phyloP scores from a whole-genome alignment of 495 filamentous ascomycete species.

The Penicillium bialowiezense region DNA sequence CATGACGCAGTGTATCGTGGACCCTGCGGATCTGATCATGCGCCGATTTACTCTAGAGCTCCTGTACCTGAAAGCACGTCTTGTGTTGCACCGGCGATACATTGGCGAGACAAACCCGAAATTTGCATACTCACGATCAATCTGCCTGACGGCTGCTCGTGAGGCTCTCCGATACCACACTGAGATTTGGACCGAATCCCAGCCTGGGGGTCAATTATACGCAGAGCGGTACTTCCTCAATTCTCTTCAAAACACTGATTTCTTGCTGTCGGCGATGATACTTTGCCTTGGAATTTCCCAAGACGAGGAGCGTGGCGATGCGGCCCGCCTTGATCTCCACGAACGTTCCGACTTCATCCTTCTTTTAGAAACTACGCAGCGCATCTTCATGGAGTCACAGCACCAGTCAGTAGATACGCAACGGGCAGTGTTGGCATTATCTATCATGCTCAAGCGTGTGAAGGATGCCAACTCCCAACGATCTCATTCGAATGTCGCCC shows the following conservation, averaged over 20 bases:
- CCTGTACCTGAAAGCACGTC: constrained; percentile 76
- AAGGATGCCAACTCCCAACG: constrained; percentile 26
- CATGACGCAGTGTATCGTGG: constrained; percentile 68
- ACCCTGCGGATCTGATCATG: constrained; percentile 76
- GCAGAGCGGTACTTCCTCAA: constrained; percentile 74
- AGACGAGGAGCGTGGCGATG: constrained; percentile 12
- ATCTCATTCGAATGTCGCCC: constrained; percentile 25
- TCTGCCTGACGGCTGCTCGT: constrained; percentile 77
- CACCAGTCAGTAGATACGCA: constrained; percentile 74
- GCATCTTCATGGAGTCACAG: constrained; percentile 67
- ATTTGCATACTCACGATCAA: constrained; percentile 76
- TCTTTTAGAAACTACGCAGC: constrained; percentile 63
- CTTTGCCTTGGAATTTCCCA: constrained; percentile 69
- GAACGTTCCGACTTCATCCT: constrained; percentile 61
- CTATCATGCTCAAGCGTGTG: constrained; percentile 73
- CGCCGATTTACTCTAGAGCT: constrained; percentile 78
- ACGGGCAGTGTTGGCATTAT: constrained; percentile 69
- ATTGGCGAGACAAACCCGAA: constrained; percentile 66
- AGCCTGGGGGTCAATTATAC: constrained; percentile 68
- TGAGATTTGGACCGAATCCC: constrained; percentile 72
- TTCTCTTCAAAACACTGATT: constrained; percentile 76
- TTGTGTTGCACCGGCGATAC: constrained; percentile 83
- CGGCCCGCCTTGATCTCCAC: constrained; percentile 2
- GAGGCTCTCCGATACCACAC: constrained; percentile 71
- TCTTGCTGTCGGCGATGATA: constrained; percentile 85